Percentiles rank a stretch among this genome's conserved stretches.
Evolutionary conservation across 225 moss, liverwort and hornwort species (phyloP).

Genomic region (Antitrichia curtipendula): DNA sequence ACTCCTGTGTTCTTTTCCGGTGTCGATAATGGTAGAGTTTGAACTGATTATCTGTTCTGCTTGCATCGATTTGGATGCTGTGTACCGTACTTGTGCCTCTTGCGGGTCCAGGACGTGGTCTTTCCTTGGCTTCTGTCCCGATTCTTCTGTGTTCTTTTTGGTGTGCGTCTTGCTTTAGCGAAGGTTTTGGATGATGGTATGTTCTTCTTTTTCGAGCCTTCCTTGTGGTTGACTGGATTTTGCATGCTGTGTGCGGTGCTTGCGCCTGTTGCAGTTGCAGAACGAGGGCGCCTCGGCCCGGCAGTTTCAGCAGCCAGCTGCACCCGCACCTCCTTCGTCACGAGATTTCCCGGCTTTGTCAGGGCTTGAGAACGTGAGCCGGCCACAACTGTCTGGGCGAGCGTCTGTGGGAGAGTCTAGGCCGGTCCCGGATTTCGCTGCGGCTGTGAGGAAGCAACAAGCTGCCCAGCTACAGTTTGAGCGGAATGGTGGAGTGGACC

Average conservation of each 20-base stretch:
- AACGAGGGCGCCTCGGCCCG: constrained; percentile 25
- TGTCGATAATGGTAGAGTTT: neutral
- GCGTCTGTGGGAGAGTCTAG: constrained; percentile 4
- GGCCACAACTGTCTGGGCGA: neutral
- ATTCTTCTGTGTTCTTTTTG: neutral
- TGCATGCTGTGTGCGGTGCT: neutral
- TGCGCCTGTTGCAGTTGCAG: constrained; percentile 17
- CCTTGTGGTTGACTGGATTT: neutral
- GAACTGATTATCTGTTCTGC: neutral
- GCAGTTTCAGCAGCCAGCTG: constrained; percentile 20
- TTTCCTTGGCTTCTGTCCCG: too few species aligned
- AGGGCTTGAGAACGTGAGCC: constrained; percentile 12
- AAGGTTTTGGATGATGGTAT: neutral
- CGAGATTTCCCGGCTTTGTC: constrained; percentile 38
- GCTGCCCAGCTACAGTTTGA: constrained; percentile 45
- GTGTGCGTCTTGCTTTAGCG: neutral
- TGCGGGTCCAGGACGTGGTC: neutral
- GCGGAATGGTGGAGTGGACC: constrained; percentile 29
- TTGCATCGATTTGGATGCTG: neutral
- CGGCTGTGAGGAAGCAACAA: constrained; percentile 50
- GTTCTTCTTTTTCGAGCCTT: neutral
- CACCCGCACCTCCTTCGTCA: constrained; percentile 26
- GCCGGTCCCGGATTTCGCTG: constrained; percentile 29
- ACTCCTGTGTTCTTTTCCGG: neutral
- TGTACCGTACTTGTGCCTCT: neutral